Evolutionary conservation across 192 early-diverging fungal species (phyloP).

Genomic region (Tieghemiomyces parasiticus): DNA sequence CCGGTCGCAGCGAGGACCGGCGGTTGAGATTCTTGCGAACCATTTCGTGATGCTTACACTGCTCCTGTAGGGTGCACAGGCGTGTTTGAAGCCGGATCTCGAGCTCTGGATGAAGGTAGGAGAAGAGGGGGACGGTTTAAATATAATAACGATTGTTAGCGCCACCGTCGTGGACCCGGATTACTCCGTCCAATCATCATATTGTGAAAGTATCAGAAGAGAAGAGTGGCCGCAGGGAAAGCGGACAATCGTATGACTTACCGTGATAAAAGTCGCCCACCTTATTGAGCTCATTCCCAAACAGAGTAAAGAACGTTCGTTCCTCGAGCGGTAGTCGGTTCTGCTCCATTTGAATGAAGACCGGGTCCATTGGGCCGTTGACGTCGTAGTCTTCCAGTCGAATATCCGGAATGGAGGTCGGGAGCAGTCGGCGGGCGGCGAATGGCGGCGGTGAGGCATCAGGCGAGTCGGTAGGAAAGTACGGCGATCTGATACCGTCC

Average conservation of each 20-base stretch:
- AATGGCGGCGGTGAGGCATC: no score
- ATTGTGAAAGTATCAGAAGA: no score
- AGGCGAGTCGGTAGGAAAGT: no score
- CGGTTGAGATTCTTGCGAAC: background rate
- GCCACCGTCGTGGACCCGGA: no score
- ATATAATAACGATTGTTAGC: background rate
- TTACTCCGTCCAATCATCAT: no score
- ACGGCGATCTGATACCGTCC: no score
- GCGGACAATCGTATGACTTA: no score
- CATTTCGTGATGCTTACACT: background rate
- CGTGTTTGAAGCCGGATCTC: background rate
- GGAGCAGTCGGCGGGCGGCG: background rate
- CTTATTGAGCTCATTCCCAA: conserved; percentile 31
- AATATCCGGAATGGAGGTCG: background rate
- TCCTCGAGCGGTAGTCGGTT: conserved; percentile 20
- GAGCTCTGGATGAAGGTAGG: background rate
- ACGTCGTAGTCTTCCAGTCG: background rate
- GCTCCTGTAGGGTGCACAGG: background rate
- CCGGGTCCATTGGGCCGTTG: background rate
- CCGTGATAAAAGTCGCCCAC: conserved; percentile 29
- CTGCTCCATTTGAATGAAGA: conserved; percentile 17
- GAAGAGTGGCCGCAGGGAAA: no score
- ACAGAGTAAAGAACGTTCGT: conserved; percentile 25
- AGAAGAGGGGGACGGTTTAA: no score
- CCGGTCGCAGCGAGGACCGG: background rate